A percentile compares a stretch with the other conserved stretches of the same genome.
These are phyloP conservation scores for Macrocybe gigantea DNA, from an alignment of 768 basidiomycete species.

Conservation along the genomic window DNA sequence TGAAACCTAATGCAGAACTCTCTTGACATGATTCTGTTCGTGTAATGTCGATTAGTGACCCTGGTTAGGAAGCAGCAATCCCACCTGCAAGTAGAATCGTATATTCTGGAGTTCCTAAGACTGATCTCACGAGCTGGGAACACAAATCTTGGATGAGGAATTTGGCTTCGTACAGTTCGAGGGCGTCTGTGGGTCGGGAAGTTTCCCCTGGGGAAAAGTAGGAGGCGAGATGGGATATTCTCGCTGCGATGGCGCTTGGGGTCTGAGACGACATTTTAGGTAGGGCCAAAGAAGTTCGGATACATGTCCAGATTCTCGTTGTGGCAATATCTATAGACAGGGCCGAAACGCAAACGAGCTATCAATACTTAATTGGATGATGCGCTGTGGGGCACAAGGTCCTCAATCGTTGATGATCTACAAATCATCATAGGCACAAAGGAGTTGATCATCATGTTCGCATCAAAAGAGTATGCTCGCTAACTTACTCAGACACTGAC, in stretches of 20 bases:
- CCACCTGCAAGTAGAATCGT: not conserved
- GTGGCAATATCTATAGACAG: too few species aligned
- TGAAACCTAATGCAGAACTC: not conserved
- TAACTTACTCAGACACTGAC: too few species aligned
- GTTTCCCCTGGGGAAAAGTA: too few species aligned
- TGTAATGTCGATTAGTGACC: not conserved
- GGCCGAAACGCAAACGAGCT: too few species aligned
- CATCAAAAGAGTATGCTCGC: too few species aligned
- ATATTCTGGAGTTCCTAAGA: conserved; percentile 1
- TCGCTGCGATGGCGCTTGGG: conserved; percentile 7
- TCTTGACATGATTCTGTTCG: not conserved
- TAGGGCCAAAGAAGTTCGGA: not conserved
- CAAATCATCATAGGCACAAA: too few species aligned
- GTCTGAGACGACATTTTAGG: not conserved
- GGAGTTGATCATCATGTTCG: too few species aligned
- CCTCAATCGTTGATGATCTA: too few species aligned
- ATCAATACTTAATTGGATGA: too few species aligned
- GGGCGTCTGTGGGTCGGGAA: not conserved
- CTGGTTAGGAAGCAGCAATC: not conserved
- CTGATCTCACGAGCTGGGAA: not conserved
- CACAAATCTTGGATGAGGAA: not conserved
- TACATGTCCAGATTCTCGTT: not conserved
- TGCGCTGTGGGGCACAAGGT: too few species aligned
- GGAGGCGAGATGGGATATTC: conserved; percentile 8
- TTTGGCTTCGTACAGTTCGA: not conserved